These are phyloP conservation scores for Gaeumannomyces sp. DNA, from an alignment of 2,329 filamentous ascomycete species.

Conservation along the genomic window DNA sequence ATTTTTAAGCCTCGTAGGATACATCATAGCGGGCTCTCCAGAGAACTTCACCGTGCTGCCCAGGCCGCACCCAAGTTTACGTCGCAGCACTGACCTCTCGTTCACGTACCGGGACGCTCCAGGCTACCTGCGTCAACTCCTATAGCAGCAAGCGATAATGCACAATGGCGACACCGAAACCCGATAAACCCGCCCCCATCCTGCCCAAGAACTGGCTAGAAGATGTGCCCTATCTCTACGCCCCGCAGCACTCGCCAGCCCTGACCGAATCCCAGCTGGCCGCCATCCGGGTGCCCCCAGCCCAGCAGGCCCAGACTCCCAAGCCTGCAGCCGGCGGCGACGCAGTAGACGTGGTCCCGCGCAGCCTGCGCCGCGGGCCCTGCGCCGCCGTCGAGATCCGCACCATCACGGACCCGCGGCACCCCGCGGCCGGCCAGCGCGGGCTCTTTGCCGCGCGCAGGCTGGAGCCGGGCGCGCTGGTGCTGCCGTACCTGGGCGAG, in stretches of 20 bases:
- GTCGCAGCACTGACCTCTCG: neutral
- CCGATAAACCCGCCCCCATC: neutral
- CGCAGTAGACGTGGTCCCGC: slow-evolving; percentile 13
- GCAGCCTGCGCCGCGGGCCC: slow-evolving; percentile 30
- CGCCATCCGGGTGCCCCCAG: slow-evolving; percentile 12
- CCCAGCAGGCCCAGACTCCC: neutral
- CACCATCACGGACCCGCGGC: slow-evolving; percentile 40
- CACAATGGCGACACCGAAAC: neutral
- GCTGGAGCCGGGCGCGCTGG: slow-evolving; percentile 47
- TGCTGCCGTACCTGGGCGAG: slow-evolving; percentile 57
- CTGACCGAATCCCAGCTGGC: slow-evolving; percentile 28
- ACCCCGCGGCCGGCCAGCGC: slow-evolving; percentile 52
- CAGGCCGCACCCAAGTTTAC: neutral
- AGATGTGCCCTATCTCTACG: slow-evolving; percentile 44
- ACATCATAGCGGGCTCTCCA: no score
- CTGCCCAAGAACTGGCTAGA: slow-evolving; percentile 54
- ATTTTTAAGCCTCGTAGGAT: no score
- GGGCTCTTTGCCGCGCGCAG: slow-evolving; percentile 54
- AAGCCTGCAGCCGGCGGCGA: neutral
- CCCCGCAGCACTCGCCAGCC: slow-evolving; percentile 40
- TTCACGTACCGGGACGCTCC: neutral
- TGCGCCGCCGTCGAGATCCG: slow-evolving; percentile 47
- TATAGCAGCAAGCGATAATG: neutral
- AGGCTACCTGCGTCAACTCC: no score
- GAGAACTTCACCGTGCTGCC: no score